Base-by-base conservation (phyloP, 2,329 filamentous ascomycete genomes). In the Rhynchosporium secalis region DNA sequence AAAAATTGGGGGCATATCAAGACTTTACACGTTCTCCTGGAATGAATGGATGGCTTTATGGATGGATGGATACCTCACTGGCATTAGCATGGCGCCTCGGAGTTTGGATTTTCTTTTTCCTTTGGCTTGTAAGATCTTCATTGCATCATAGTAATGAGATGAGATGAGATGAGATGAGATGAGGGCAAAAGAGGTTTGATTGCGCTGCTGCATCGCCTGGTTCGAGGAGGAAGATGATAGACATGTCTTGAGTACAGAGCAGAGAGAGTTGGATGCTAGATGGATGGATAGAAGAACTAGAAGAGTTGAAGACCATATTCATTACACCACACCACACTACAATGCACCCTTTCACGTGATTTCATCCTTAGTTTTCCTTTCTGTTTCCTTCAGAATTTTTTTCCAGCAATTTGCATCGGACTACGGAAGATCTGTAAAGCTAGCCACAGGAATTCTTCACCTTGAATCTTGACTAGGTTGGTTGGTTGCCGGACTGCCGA, bases 41-140 rank as follows among this genome's bases (percentile, higher is more conserved):
- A 40, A 20, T 36, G 48, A 31, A 36, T 38, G 49, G 31, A 52
- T 3, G 15, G 15, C 20, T 20, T 15, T 49, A 12, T n/a, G 28
- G 28, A 51, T 36, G 20, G 20, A 20, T 26, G 43, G 43, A 28
- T 28, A 36, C 41, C 13, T 45, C n/a, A 33, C 28, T 45, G 28
- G 55, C 55, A 57, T 57, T 57, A 57, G 55, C 55, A 57, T 46
- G 55, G 55, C 55, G 55, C 47, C 6, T 20, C 12, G 49, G 49
- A 26, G 49, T 45, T 36, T 26, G 54, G 13, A 15, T 45, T 31
- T 28, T 9, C 13, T 56, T 45, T 12, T 26, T 29, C 6, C 9
- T 6, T 33, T 13, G 3, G 26, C 12, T 43, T n/a, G 36, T 20
- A 56, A 41, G 31, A 26, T 38, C 51, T 20, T 33, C 51, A 54